These are phyloP conservation scores for Aspergillus mulundensis DNA, from an alignment of 495 filamentous ascomycete species.

Conservation along the genomic window DNA sequence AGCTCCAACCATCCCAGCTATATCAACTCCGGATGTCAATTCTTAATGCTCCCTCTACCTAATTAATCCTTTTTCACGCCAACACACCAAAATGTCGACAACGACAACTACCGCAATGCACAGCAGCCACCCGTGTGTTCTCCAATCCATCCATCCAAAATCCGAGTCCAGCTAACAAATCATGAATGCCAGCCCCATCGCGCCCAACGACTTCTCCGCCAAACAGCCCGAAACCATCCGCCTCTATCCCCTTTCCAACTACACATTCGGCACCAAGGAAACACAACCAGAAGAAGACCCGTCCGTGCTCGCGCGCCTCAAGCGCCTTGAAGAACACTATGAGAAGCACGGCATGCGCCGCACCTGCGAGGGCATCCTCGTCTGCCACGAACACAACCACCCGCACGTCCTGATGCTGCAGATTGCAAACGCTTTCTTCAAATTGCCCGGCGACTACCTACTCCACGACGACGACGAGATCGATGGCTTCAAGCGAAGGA, in stretches of 20 bases:
- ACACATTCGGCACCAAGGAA: conserved; percentile 98
- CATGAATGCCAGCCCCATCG: conserved; percentile 55
- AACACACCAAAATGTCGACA: conserved; percentile 60
- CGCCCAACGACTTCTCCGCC: conserved; percentile 76
- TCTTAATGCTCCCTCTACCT: background rate
- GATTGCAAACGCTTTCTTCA: conserved; percentile 99
- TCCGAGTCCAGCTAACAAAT: background rate
- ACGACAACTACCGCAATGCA: conserved; percentile 65
- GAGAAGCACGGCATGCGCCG: conserved; percentile 88
- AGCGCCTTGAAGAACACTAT: conserved; percentile 93
- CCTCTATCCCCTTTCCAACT: conserved; percentile 93
- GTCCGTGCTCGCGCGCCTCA: conserved; percentile 85
- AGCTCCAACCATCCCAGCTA: background rate
- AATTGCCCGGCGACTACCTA: conserved; percentile 97
- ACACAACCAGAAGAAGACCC: conserved; percentile 97
- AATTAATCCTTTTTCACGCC: background rate
- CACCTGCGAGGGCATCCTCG: conserved; percentile 91
- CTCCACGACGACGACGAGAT: conserved; percentile 84
- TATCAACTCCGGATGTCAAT: background rate
- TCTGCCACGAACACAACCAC: conserved; percentile 98
- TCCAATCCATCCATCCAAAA: conserved; percentile 6
- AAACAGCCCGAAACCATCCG: conserved; percentile 90
- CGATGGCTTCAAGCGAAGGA: conserved; percentile 82
- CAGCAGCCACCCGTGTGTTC: conserved; percentile 60
- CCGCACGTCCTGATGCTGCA: conserved; percentile 97